Base-by-base conservation (phyloP, 306 rosid genomes). In the Dryas octopetala region DNA sequence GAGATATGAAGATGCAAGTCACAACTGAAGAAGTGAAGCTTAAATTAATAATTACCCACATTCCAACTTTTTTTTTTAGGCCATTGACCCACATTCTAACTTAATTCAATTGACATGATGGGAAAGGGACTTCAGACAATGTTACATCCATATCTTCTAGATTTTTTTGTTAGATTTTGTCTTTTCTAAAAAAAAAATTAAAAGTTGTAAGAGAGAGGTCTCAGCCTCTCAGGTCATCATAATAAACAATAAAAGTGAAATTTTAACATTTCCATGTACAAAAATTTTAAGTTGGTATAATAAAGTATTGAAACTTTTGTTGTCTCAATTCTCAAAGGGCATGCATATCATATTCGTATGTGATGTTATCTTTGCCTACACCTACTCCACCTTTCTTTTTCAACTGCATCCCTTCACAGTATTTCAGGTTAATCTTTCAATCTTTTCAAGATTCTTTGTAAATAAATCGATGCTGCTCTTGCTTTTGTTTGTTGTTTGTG, bases 381-480 rank as follows among this genome's bases (percentile, higher is more conserved):
- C 73, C 70, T 44, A 44, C 62, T 47, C 73, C 55, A 45, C 49
- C 64, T 26, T 41, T 55, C 75, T 16, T 65, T 76, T 58, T 43
- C 70, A 65, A 71, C 52, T 16, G 71, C 45, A 28, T 17, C 54
- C 59, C 26, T 65, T 46, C 9, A 68, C 70, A 75, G 46, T 46
- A 26, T 47, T 57, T 46, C 74, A 68, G 73, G 54, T 52, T 48
- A 19, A 66, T 67, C 68, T 65, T 78, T 78, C 71, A 44, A 47
- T 73, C 62, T 80, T 76, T 8, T 58, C n/a, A 66, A 79, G 85
- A 79, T 74, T 83, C 85, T 72, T 62, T 75, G 40, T 63, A 43
- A 62, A 38, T 46, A 45, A 44, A 15, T 43, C 12, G 69, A 73
- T 38, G 67, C 26, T 71, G 58, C 82, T 74, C 26, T 75, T 66